Conservation (phyloP, 176 grass and related monocot species). For the Puya raimondii region DNA sequence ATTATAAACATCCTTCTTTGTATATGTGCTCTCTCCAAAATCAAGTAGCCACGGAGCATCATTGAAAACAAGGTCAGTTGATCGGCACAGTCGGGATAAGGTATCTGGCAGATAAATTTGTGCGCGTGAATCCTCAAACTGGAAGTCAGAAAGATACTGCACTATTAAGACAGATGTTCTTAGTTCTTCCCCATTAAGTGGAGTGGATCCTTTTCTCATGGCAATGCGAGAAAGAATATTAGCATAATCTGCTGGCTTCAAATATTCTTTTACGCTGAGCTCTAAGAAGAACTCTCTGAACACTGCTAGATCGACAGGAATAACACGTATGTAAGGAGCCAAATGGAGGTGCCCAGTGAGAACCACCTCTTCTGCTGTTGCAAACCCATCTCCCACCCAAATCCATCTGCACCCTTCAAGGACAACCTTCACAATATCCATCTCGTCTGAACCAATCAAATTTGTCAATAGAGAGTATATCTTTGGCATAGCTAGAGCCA, state of each 20-base stretch:
- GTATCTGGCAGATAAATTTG: constrained; percentile 90
- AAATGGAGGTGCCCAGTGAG: constrained; percentile 87
- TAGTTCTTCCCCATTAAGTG: constrained; percentile 69
- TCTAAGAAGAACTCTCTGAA: constrained; percentile 92
- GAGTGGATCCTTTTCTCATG: constrained; percentile 49
- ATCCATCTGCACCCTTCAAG: constrained; percentile 92
- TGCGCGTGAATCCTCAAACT: constrained; percentile 70
- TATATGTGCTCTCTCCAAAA: constrained; percentile 41
- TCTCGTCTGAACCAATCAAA: constrained; percentile 90
- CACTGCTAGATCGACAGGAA: constrained; percentile 93
- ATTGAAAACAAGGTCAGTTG: constrained; percentile 90
- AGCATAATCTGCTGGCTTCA: constrained; percentile 71
- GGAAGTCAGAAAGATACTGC: constrained; percentile 76
- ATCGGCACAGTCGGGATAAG: constrained; percentile 72
- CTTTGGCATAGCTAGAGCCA: constrained; percentile 87
- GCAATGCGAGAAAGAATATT: constrained; percentile 83
- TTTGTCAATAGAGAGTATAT: constrained; percentile 76
- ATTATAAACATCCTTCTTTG: constrained; percentile 67
- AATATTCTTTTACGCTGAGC: constrained; percentile 78
- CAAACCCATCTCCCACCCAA: constrained; percentile 97
- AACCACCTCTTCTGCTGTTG: constrained; percentile 88
- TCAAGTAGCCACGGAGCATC: constrained; percentile 94
- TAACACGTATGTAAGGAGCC: constrained; percentile 83
- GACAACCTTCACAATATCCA: constrained; percentile 95
- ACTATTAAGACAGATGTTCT: constrained; percentile 72